Evolutionary conservation across 306 rosid species (phyloP).

Genomic region (Herpetospermum pedunculosum): DNA sequence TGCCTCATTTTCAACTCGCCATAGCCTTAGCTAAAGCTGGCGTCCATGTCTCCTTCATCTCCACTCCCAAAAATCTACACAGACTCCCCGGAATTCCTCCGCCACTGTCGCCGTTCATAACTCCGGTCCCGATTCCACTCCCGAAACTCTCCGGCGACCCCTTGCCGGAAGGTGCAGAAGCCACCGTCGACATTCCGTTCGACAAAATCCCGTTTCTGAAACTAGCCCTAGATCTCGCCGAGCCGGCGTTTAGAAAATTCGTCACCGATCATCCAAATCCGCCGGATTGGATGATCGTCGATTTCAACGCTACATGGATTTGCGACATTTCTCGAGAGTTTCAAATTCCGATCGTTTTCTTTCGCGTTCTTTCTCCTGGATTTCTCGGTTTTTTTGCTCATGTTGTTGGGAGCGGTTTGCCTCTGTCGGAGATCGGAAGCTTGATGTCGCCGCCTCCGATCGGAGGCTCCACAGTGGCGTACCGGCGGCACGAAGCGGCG

Average conservation of each 20-base stretch:
- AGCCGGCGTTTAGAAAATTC: constrained; percentile 2
- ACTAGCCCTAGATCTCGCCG: neutral
- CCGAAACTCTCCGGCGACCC: neutral
- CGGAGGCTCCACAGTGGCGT: neutral
- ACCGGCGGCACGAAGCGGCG: neutral
- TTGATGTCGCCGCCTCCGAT: neutral
- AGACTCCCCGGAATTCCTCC: constrained; percentile 14
- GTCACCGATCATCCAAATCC: neutral
- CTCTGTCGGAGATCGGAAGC: neutral
- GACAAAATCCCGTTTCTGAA: neutral
- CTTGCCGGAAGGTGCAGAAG: constrained; percentile 16
- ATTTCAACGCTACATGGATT: constrained; percentile 13
- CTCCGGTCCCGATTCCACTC: constrained; percentile 1
- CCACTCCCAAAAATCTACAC: constrained; percentile 13
- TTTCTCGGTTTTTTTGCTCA: neutral
- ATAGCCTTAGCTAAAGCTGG: constrained; percentile 11
- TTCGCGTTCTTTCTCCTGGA: neutral
- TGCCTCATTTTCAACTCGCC: constrained; percentile 6
- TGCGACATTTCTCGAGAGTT: neutral
- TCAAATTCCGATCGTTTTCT: neutral
- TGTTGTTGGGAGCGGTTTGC: neutral
- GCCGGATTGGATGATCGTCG: constrained; percentile 14
- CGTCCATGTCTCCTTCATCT: constrained; percentile 16
- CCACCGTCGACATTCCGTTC: constrained; percentile 9
- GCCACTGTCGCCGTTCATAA: neutral